Evolutionary conservation across 306 rosid genomes (phyloP).

Genomic region (Begonia peltatifolia): DNA sequence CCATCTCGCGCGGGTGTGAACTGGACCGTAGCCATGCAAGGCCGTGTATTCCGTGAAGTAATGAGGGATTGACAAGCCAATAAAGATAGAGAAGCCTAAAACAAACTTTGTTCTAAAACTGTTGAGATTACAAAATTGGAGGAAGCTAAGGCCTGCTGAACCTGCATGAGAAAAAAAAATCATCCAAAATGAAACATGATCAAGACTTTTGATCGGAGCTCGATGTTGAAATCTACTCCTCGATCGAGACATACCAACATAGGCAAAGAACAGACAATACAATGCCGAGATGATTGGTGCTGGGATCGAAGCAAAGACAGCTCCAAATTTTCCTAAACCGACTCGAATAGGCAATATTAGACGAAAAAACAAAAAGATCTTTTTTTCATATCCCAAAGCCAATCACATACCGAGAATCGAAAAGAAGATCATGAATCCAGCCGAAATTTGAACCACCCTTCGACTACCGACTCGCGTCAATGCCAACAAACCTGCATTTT

Average conservation of each 20-base stretch:
- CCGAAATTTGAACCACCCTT: conserved; percentile 91
- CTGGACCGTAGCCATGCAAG: conserved; percentile 72
- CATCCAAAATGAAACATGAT: too few species aligned
- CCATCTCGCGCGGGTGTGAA: conserved; percentile 87
- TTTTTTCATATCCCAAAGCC: too few species aligned
- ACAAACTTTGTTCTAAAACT: conserved; percentile 71
- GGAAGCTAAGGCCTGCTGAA: conserved; percentile 71
- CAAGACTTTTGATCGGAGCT: too few species aligned
- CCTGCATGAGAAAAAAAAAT: conserved; percentile 27
- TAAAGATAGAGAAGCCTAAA: conserved; percentile 74
- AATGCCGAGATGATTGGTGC: conserved; percentile 77
- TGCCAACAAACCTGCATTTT: conserved; percentile 87
- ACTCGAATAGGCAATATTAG: too few species aligned
- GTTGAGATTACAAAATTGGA: conserved; percentile 89
- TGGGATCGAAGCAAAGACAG: conserved; percentile 93
- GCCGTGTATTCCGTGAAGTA: conserved; percentile 91
- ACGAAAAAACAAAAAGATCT: too few species aligned
- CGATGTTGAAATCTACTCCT: too few species aligned
- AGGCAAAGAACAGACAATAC: conserved; percentile 92
- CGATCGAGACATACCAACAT: conserved; percentile 48
- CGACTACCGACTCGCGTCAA: conserved; percentile 94
- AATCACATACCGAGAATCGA: conserved; percentile 57
- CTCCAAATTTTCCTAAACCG: conserved; percentile 77
- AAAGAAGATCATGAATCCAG: conserved; percentile 93
- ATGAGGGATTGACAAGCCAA: conserved; percentile 88